Evolutionary conservation across 148 eudicot species (phyloP).

Genomic region (Rhododendron henanense): DNA sequence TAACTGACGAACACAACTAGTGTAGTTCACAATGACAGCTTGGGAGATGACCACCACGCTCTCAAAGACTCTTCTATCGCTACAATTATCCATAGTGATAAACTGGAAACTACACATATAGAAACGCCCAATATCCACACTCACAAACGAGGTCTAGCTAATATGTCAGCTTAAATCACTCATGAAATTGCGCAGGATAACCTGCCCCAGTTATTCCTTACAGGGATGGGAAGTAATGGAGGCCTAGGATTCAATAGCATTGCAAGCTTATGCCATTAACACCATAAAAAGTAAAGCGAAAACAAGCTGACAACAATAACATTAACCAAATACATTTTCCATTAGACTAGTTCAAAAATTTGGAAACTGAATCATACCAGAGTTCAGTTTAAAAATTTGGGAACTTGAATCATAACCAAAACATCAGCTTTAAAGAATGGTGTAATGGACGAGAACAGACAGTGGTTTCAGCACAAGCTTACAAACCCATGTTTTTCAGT

Average conservation of each 20-base stretch:
- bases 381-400: too few relatives aligned
- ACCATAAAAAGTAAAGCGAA: too few relatives aligned
- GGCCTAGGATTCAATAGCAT: neutral
- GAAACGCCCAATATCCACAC: neutral
- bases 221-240: neutral
- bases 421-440: too few relatives aligned
- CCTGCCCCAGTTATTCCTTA: neutral
- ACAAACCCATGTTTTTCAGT: too few relatives aligned
- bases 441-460: too few relatives aligned
- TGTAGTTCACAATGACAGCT: neutral
- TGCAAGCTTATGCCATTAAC: too few relatives aligned
- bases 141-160: neutral
- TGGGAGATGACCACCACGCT: neutral
- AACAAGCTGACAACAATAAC: too few relatives aligned
- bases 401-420: too few relatives aligned
- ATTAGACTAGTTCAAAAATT: neutral
- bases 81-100: neutral
- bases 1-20: neutral
- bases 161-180: neutral
- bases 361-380: too few relatives aligned
- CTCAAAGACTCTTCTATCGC: neutral
- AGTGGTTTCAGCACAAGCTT: too few relatives aligned
- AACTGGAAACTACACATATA: neutral
- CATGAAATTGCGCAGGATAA: neutral
- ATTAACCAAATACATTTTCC: neutral